Percentiles rank a stretch among this genome's conserved stretches.
phyloP scores from a whole-genome alignment of 257 asterid species.

The Rhazya stricta region DNA sequence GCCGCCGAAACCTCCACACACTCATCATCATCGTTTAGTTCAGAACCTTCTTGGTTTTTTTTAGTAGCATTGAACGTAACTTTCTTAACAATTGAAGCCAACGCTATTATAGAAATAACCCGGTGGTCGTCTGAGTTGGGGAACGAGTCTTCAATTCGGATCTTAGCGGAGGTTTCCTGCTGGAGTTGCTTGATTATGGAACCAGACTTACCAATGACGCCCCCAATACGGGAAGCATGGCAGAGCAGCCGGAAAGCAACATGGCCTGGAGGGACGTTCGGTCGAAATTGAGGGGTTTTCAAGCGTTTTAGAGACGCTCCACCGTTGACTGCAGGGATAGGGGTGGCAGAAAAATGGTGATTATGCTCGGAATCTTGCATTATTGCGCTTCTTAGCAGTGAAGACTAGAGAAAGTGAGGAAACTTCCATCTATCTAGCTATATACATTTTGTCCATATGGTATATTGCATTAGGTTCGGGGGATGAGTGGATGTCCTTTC shows the following conservation, averaged over 20 bases:
- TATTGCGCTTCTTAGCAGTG: not conserved
- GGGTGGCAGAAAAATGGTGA: not conserved
- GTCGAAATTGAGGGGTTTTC: slow-evolving; percentile 35
- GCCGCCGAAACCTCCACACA: slow-evolving; percentile 57
- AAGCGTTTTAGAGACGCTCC: slow-evolving; percentile 19
- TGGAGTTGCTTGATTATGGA: slow-evolving; percentile 63
- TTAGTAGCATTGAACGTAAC: slow-evolving; percentile 22
- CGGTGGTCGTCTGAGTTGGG: slow-evolving; percentile 38
- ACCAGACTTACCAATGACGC: slow-evolving; percentile 69
- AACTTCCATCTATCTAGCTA: not conserved
- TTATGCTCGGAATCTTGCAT: not conserved
- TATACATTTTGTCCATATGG: not conserved
- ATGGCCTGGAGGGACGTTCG: slow-evolving; percentile 41
- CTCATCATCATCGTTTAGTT: not conserved
- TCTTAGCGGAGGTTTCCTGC: slow-evolving; percentile 45
- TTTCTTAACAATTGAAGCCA: slow-evolving; percentile 25
- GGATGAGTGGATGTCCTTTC: too few relatives aligned
- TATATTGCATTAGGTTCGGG: not conserved
- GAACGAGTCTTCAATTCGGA: slow-evolving; percentile 52
- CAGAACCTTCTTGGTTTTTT: slow-evolving; percentile 15
- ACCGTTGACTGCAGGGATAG: slow-evolving; percentile 18
- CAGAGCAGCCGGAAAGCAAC: slow-evolving; percentile 67
- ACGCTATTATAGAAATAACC: slow-evolving; percentile 46
- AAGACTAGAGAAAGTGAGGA: not conserved
- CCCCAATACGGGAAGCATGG: slow-evolving; percentile 71